These are phyloP conservation scores for Phialophora expanda DNA, from an alignment of 2,329 filamentous ascomycete genomes.

Conservation along the genomic window DNA sequence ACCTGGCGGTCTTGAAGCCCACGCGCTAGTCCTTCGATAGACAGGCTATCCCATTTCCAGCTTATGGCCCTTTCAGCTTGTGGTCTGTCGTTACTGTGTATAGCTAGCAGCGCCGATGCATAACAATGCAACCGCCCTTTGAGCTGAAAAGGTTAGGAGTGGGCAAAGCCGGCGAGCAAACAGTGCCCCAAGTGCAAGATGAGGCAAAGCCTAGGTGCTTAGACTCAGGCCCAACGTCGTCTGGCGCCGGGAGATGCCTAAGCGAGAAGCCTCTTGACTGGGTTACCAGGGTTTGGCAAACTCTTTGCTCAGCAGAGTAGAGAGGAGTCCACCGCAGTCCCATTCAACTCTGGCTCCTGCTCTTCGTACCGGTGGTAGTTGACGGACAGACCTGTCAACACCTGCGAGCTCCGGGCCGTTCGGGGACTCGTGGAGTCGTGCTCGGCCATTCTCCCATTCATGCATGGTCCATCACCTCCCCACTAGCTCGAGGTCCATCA, in stretches of 20 bases:
- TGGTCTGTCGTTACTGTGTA: conserved; percentile 27
- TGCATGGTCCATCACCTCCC: not conserved
- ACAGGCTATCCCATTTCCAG: conserved; percentile 11
- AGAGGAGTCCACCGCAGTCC: conserved; percentile 8
- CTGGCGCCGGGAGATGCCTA: conserved; percentile 39
- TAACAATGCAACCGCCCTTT: conserved; percentile 23
- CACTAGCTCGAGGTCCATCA: conserved; percentile 5
- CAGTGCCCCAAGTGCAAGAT: conserved; percentile 12
- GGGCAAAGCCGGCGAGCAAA: conserved; percentile 18
- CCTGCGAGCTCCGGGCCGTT: conserved; percentile 13
- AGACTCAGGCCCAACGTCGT: conserved; percentile 32
- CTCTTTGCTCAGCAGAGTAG: conserved; percentile 15
- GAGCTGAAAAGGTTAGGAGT: conserved; percentile 26
- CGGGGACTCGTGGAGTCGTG: conserved; percentile 16
- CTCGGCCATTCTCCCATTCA: conserved; percentile 9
- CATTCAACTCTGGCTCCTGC: not conserved
- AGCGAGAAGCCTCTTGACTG: conserved; percentile 37
- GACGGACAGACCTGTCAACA: conserved; percentile 7
- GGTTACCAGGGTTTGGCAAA: conserved; percentile 25
- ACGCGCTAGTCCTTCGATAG: not conserved
- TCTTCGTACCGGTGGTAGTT: conserved; percentile 13
- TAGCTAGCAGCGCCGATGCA: conserved; percentile 32
- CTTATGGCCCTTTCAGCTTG: conserved; percentile 12
- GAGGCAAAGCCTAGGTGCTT: conserved; percentile 28
- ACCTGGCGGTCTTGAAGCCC: not conserved